phyloP scores from a whole-genome alignment of 805 yeast genomes.

The Ogataea henricii region DNA sequence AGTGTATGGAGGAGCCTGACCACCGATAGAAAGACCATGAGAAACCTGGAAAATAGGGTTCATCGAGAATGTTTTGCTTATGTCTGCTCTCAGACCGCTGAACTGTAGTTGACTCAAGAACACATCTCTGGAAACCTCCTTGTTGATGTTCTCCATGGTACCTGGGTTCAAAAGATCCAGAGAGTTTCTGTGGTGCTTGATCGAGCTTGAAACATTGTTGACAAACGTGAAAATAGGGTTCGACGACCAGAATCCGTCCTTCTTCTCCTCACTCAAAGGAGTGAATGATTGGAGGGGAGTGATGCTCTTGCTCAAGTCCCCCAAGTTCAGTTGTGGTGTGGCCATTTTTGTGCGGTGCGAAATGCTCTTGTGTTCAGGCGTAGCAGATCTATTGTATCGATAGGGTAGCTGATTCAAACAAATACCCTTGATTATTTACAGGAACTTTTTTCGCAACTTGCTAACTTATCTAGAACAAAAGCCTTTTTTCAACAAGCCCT shows the following conservation, averaged over 20 bases:
- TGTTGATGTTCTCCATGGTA: slow-evolving; percentile 87
- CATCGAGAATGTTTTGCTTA: slow-evolving; percentile 86
- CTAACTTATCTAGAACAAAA: neutral
- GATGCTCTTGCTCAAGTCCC: slow-evolving; percentile 58
- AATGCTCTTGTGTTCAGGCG: neutral
- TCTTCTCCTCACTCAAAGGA: slow-evolving; percentile 50
- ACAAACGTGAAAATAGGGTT: slow-evolving; percentile 81
- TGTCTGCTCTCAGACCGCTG: slow-evolving; percentile 95
- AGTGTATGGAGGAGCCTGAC: slow-evolving; percentile 87
- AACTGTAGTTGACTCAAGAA: slow-evolving; percentile 86
- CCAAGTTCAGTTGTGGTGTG: slow-evolving; percentile 42
- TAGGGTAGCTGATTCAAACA: neutral
- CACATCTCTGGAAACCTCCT: slow-evolving; percentile 93
- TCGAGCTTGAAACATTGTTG: slow-evolving; percentile 70
- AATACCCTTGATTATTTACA: slow-evolving; percentile 5
- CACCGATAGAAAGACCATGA: slow-evolving; percentile 88
- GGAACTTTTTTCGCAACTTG: slow-evolving; percentile 7
- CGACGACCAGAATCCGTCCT: slow-evolving; percentile 69
- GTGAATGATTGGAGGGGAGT: slow-evolving; percentile 62
- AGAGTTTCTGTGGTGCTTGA: slow-evolving; percentile 76
- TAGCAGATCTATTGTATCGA: slow-evolving; percentile 4
- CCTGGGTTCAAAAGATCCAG: slow-evolving; percentile 91
- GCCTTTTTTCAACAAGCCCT: neutral
- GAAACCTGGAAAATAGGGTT: slow-evolving; percentile 96
- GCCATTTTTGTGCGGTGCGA: slow-evolving; percentile 28